Evolutionary conservation across 179 eudicot genomes (phyloP), one percentile per base, ranked within the genome.

Genomic region (Heliamphora pulchella): DNA sequence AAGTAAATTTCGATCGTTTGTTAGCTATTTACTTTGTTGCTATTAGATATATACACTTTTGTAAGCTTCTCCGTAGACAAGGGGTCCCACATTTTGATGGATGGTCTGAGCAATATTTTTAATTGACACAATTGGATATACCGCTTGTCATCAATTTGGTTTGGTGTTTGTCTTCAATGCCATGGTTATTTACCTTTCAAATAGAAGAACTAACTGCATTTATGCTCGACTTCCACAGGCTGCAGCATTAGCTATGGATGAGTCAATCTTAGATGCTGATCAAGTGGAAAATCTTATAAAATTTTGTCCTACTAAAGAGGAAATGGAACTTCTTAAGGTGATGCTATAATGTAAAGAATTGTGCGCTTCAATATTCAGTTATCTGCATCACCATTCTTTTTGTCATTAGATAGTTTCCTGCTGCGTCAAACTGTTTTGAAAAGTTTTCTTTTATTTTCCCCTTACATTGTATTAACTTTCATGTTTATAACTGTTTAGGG

Each of bases 221-320:
- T 69, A 61, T 81, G 51, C 61, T 72, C 43, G 8, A 61, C 47
- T 79, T 70, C 58, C n/a, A 74, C 88, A 96, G 99, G 96, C 94
- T 86, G 98, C 99, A 76, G 96, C 91, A 80, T 88, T 96, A 74
- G 98, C 99, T 31, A 83, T 96, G 92, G 94, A 96, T 83, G 98
- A 90, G 73, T 86, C 97, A 74, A 83, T 94, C 84, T 88, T 96
- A 87, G 99, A 96, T 90, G 97, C 94, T 74, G 99, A 96, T 85
- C 99, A 96, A 85, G 98, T 96, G 76, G 99, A 96, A 83, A 96
- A 94, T 83, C 91, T 96, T n/a, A 91, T 96, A 53, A 96, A 96
- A 76, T 94, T 94, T 83, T 94, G 99, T 87, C 99, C 98, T 63
- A 90, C 97, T 48, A 96, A 94, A 87, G 99, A 96, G 79, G 99